Percentiles rank a stretch among this genome's conserved stretches.
Conservation (phyloP, 371 early-diverging fungal species). For the Neoconidiobolus thromboides region DNA sequence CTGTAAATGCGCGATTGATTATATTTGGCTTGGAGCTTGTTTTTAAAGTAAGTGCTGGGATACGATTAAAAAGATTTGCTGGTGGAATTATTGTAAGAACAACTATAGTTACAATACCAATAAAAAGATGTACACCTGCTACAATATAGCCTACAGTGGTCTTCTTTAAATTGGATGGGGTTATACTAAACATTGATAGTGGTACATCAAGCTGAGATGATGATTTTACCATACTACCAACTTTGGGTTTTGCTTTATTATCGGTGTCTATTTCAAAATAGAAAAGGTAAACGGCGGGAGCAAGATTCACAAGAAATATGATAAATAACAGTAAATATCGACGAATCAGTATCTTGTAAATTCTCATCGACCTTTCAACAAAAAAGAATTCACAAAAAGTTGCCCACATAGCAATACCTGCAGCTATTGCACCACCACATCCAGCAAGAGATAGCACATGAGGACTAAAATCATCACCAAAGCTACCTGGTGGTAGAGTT, state of each 20-base stretch:
- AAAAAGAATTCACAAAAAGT: constrained; percentile 50
- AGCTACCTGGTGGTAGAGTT: constrained; percentile 23
- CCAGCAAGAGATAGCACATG: background rate
- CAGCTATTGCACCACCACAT: constrained; percentile 49
- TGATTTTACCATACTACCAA: background rate
- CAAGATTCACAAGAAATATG: constrained; percentile 37
- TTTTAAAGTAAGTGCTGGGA: constrained; percentile 17
- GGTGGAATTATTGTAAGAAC: constrained; percentile 48
- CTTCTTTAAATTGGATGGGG: background rate
- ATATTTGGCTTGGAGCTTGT: constrained; percentile 21
- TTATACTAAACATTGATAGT: background rate
- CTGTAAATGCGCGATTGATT: constrained; percentile 51
- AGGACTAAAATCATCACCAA: constrained; percentile 39
- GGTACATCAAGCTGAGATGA: background rate
- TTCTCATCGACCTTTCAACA: constrained; percentile 37
- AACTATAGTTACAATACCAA: constrained; percentile 41
- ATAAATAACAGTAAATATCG: constrained; percentile 37
- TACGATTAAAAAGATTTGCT: constrained; percentile 34
- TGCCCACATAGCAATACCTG: constrained; percentile 39
- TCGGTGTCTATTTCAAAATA: background rate
- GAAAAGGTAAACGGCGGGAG: constrained; percentile 22
- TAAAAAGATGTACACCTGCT: constrained; percentile 24
- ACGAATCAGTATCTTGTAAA: constrained; percentile 30
- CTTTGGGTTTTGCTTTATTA: background rate
- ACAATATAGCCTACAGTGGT: constrained; percentile 22